Evolutionary conservation across 768 basidiomycete genomes (phyloP), one percentile per base, ranked within the genome.

Genomic region (Paxillus rubicundulus): DNA sequence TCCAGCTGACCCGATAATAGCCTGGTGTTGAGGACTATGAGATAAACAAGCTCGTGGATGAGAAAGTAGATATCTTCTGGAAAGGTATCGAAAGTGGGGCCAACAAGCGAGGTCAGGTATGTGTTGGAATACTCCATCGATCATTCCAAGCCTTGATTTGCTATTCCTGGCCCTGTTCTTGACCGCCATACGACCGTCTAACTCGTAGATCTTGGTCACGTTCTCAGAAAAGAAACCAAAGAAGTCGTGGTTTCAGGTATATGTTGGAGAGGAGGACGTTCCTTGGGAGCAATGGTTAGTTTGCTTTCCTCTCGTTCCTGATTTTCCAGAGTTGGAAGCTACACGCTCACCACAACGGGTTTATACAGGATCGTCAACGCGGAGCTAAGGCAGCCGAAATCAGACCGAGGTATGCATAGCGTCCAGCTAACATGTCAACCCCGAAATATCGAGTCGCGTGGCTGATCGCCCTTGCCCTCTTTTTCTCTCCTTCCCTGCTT

Each of bases 221-320:
- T 82, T 92, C 56, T 86, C 87, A 2, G 89, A 91, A 65, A 87
- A 85, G 65, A 78, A 81, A 44, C 80, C 82, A 9, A 86, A 85
- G 69, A 92, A 89, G 68, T 79, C 82, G 14, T 91, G 89, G 89
- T 88, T 90, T 59, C 78, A 78, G 47, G 80, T 81, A 10, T 84
- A 84, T 37, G 75, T 78, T 58, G 84, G 79, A 1, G 87, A 92
- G 70, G 90, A 92, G 64, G 88, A 92, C 21, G 81, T 91, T 13
- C 82, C 89, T 47, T 92, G 90, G 90, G 91, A 92, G 65, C 84
- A 89, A 69, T 92, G 90, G 90, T 89, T 13, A 6, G 74, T 59
- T 37, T 42, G 27, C 45, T 45, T 20, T 41, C 13, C 20, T 5
- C 41, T 33, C n/a, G 33, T 44, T 37, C 28, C 36, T 49, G 40